Percentiles rank a stretch among this genome's conserved stretches.
Evolutionary conservation across 106 monocot genomes (phyloP).

Genomic region (Acanthochlamys bracteata): DNA sequence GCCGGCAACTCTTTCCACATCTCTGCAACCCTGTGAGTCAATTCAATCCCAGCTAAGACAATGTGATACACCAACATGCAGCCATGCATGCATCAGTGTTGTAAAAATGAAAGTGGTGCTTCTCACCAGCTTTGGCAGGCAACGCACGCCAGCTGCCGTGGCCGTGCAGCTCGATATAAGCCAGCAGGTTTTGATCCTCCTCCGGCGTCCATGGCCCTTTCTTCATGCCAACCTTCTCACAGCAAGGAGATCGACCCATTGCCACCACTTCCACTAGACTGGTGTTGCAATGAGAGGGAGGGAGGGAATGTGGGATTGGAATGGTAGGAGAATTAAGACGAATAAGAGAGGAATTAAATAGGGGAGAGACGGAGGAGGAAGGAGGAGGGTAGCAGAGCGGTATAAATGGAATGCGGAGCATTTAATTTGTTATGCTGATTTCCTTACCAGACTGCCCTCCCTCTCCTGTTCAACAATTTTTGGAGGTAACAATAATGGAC

Average conservation of each 20-base stretch:
- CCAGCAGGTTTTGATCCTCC: slow-evolving; percentile 31
- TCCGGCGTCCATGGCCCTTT: slow-evolving; percentile 28
- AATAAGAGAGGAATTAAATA: background rate
- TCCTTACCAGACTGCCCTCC: slow-evolving; percentile 9
- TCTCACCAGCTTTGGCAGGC: slow-evolving; percentile 29
- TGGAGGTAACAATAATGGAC: no score
- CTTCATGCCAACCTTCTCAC: slow-evolving; percentile 32
- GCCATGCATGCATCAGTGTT: background rate
- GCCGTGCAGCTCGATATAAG: slow-evolving; percentile 34
- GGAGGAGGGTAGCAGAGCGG: slow-evolving; percentile 13
- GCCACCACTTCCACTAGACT: background rate
- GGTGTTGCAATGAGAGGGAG: background rate
- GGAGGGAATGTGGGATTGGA: background rate
- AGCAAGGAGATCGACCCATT: slow-evolving; percentile 39
- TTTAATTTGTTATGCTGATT: slow-evolving; percentile 10
- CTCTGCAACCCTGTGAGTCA: slow-evolving; percentile 22
- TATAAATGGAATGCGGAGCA: slow-evolving; percentile 14
- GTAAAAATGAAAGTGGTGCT: background rate
- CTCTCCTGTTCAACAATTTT: no score
- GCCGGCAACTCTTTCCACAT: slow-evolving; percentile 38
- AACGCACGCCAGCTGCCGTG: slow-evolving; percentile 43
- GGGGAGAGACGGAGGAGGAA: slow-evolving; percentile 7
- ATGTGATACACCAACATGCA: no score
- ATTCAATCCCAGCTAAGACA: background rate
- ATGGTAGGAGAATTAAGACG: background rate